Evolutionary conservation across 768 basidiomycete species (phyloP).

Genomic region (Xerocomus brunneocitrinus): DNA sequence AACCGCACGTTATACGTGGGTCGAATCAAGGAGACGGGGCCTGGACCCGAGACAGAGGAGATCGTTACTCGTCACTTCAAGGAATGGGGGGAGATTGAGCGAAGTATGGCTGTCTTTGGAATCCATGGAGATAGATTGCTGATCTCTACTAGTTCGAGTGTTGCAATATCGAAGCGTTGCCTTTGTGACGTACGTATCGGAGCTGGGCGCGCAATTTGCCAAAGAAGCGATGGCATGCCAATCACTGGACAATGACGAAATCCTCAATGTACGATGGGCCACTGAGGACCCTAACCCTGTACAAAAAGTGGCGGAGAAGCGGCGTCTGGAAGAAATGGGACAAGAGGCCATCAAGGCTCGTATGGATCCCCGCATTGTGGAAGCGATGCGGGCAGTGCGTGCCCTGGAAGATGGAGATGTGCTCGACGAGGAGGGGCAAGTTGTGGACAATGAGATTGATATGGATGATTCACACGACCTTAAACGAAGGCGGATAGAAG

Average conservation of each 20-base stretch:
- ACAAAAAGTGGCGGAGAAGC: conserved; percentile 81
- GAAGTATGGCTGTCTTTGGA: conserved; percentile 52
- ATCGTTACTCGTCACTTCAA: conserved; percentile 88
- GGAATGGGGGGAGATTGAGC: conserved; percentile 93
- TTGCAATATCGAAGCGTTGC: conserved; percentile 93
- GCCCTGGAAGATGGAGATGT: conserved; percentile 79
- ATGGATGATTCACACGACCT: conserved; percentile 31
- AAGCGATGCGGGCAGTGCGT: conserved; percentile 81
- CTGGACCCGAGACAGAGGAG: conserved; percentile 86
- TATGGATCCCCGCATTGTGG: conserved; percentile 85
- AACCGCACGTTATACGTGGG: conserved; percentile 96
- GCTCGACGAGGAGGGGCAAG: conserved; percentile 34
- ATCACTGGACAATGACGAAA: conserved; percentile 94
- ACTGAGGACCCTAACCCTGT: conserved; percentile 98
- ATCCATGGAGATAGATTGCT: conserved; percentile 1
- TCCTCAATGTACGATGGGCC: conserved; percentile 98
- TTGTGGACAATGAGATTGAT: conserved; percentile 34
- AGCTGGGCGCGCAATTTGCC: conserved; percentile 88
- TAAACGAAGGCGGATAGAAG: conserved; percentile 34
- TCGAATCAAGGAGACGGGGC: conserved; percentile 87
- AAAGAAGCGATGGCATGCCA: conserved; percentile 99
- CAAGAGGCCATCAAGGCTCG: conserved; percentile 79
- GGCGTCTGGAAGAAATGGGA: conserved; percentile 77
- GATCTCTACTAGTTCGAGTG: conserved; percentile 60
- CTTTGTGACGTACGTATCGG: conserved; percentile 91